Evolutionary conservation across 306 rosid species (phyloP).

Genomic region (Ziziphus jujuba): DNA sequence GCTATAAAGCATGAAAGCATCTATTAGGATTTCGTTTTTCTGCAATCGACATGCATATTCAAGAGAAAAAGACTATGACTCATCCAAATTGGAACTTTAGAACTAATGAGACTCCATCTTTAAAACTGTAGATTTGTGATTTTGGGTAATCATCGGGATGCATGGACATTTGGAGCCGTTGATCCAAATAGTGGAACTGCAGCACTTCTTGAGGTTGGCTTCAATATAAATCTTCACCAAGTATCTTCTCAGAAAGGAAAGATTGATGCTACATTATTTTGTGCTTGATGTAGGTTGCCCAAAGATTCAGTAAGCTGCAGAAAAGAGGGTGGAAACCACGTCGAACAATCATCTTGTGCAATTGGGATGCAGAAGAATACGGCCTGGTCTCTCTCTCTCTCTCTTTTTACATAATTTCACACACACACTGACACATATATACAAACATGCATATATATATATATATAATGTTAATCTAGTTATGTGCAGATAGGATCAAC

Average conservation of each 20-base stretch:
- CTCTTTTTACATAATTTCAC: too few species aligned
- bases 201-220: constrained; percentile 55
- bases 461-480: neutral
- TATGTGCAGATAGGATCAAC: constrained; percentile 66
- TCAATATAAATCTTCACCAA: neutral
- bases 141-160: constrained; percentile 78
- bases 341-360: constrained; percentile 67
- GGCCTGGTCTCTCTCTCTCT: constrained; percentile 49
- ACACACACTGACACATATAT: too few species aligned
- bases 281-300: constrained; percentile 45
- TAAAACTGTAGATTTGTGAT: constrained; percentile 67
- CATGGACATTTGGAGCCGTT: constrained; percentile 87
- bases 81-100: too few species aligned
- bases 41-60: neutral
- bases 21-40: neutral
- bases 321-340: constrained; percentile 71
- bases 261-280: constrained; percentile 7
- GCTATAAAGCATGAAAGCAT: too few species aligned
- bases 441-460: neutral
- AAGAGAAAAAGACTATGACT: neutral
- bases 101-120: neutral
- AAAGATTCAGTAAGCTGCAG: constrained; percentile 62
- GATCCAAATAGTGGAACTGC: constrained; percentile 87
- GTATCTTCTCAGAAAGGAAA: constrained; percentile 10
- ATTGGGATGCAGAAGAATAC: constrained; percentile 87